Base-by-base conservation (phyloP, 495 filamentous ascomycete genomes). In the Neurospora tetraspora region DNA sequence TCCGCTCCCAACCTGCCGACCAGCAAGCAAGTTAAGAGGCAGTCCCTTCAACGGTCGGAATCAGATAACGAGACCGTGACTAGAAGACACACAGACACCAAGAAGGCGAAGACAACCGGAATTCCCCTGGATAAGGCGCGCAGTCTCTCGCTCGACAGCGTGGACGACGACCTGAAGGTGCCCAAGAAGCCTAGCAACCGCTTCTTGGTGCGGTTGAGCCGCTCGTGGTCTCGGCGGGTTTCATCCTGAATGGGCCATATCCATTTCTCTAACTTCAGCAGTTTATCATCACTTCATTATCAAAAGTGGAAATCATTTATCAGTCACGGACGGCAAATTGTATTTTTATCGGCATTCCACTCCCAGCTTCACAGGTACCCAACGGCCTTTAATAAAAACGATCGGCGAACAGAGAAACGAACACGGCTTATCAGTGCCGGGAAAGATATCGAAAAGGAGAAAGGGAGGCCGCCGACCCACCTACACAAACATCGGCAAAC, bases 191-290 rank as follows among this genome's bases (percentile, higher is more conserved):
- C 12, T 36, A 70, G 71, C 61, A 72, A 71, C 23, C 76, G 76
- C 2, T 70, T 77, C 20, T 43, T 79, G 5, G 31, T 71, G 36
- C 72, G 76, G 34, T 71, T 77, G 27, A 73, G 76, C 1, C 76
- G 77, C 11, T 76, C 77, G 0, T 79, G 73, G 70, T 76, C 77
- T 8, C 74, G 77, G 0, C 73, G 76, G 14, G 72, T 75, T 61
- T 77, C 77, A 10, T 40, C 73, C 6, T 65, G 53, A 65, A 18
- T 16, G 12, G 2, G 11, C 6, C 6, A 3, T 27, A 1, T 34
- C 47, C 6, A 59, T 12, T 12, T 18, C 12, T 18, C 14, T 65
- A 36, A 65, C 53, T 65, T 18, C 12, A 36, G 53, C 27, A 61
- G 27, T 61, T 59, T 61, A 27, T 27, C 53, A 34, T 34, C 27